These are phyloP conservation scores for Pseudocercospora cruenta DNA, from an alignment of 2,329 filamentous ascomycete species.

Conservation along the genomic window DNA sequence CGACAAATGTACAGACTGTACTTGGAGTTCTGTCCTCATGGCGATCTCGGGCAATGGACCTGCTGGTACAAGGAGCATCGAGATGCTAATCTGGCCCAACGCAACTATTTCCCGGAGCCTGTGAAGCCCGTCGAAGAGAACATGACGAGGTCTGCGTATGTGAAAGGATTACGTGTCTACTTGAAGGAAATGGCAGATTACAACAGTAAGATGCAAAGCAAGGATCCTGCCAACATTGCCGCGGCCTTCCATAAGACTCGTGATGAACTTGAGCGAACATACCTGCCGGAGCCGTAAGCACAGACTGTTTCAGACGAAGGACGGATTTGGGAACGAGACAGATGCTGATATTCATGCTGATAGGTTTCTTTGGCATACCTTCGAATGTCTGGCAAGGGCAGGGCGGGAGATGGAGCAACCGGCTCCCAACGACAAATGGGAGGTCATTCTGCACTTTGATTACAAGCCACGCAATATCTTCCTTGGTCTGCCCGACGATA, in stretches of 20 bases:
- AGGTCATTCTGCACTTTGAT: constrained; percentile 24
- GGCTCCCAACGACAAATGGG: constrained; percentile 12
- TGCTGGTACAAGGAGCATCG: background rate
- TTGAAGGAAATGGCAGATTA: background rate
- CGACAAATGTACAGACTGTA: background rate
- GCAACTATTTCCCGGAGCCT: background rate
- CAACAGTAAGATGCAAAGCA: background rate
- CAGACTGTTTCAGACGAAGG: background rate
- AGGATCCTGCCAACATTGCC: background rate
- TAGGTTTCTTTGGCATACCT: constrained; percentile 22
- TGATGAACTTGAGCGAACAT: background rate
- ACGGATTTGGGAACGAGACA: background rate
- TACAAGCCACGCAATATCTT: constrained; percentile 20
- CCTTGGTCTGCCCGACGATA: constrained; percentile 8
- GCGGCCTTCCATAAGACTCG: background rate
- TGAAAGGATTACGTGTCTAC: background rate
- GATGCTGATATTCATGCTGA: background rate
- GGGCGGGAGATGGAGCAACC: constrained; percentile 24
- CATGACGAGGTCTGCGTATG: background rate
- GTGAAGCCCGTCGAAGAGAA: background rate
- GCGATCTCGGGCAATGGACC: background rate
- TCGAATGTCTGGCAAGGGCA: constrained; percentile 19
- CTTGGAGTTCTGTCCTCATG: constrained; percentile 12
- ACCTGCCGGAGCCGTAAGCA: constrained; percentile 16
- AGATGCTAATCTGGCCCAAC: background rate